A percentile compares a stretch with the other conserved stretches of the same genome.
These are phyloP conservation scores for Colletotrichum lentis DNA, from an alignment of 2,329 filamentous ascomycete genomes.

Conservation along the genomic window DNA sequence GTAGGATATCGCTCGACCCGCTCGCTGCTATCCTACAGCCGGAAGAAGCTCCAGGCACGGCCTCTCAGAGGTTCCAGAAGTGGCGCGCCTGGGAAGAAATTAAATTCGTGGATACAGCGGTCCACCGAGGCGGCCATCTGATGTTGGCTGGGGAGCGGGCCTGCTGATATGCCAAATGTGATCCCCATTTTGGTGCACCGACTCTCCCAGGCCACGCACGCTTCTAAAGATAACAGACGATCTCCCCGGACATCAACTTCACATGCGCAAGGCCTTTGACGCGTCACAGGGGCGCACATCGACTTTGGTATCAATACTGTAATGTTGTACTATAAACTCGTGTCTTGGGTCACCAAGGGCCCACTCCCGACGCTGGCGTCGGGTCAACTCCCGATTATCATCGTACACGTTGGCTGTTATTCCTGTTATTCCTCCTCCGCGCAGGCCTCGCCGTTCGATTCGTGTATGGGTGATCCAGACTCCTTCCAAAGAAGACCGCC, in stretches of 20 bases:
- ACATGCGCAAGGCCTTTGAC: background rate
- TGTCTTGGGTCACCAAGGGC: background rate
- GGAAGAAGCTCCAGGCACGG: conserved; percentile 2
- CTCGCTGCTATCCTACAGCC: too few relatives aligned
- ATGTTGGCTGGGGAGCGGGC: background rate
- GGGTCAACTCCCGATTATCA: background rate
- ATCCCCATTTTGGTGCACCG: too few relatives aligned
- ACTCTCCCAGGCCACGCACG: background rate
- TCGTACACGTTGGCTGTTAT: background rate
- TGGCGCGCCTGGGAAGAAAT: background rate
- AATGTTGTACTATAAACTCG: background rate
- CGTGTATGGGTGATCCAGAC: background rate
- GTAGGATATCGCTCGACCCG: background rate
- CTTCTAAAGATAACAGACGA: background rate
- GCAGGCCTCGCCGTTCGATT: background rate
- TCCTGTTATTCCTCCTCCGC: background rate
- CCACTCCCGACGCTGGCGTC: background rate
- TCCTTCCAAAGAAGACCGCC: conserved; percentile 17
- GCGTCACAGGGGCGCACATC: background rate
- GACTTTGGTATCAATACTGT: background rate
- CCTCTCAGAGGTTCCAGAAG: background rate
- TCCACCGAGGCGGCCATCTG: background rate
- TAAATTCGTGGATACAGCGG: background rate
- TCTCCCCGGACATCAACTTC: background rate
- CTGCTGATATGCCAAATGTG: background rate